Evolutionary conservation across 352 stramenopile species (phyloP).

Genomic region (Phytophthora idaei): DNA sequence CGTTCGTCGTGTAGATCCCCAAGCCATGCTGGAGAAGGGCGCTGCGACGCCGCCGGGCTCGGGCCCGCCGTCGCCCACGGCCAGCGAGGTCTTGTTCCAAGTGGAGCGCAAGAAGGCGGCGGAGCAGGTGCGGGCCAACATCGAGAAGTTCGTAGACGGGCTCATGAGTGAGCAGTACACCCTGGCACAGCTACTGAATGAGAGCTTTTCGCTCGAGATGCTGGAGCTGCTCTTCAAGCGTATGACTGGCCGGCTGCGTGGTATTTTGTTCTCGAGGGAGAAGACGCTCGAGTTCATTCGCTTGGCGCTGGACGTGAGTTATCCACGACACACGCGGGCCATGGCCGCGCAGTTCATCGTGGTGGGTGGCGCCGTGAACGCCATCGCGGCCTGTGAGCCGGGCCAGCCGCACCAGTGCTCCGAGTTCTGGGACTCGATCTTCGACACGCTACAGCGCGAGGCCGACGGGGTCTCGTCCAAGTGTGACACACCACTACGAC

Average conservation of each 20-base stretch:
- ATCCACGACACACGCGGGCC: constrained; percentile 64
- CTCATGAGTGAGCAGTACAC: constrained; percentile 70
- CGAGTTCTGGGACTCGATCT: constrained; percentile 75
- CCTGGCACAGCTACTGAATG: constrained; percentile 75
- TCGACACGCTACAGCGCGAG: constrained; percentile 67
- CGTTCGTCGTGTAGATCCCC: constrained; percentile 2
- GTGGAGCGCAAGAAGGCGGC: constrained; percentile 57
- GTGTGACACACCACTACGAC: constrained; percentile 42
- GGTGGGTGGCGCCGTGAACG: constrained; percentile 63
- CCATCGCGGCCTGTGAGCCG: constrained; percentile 49
- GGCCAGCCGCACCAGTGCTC: constrained; percentile 58
- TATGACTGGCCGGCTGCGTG: constrained; percentile 79
- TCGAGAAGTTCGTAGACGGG: constrained; percentile 86
- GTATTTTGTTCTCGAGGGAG: constrained; percentile 71
- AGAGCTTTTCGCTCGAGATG: constrained; percentile 86
- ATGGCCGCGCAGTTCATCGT: constrained; percentile 84
- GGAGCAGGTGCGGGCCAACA: constrained; percentile 68
- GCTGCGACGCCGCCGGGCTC: constrained; percentile 39
- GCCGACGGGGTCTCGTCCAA: constrained; percentile 51
- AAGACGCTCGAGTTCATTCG: constrained; percentile 80
- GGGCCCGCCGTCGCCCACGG: constrained; percentile 25
- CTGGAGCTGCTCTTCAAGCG: constrained; percentile 86
- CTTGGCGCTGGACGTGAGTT: constrained; percentile 60
- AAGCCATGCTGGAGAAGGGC: constrained; percentile 38
- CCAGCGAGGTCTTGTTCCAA: constrained; percentile 39